Evolutionary conservation across 2,329 filamentous ascomycete species (phyloP).

Genomic region (Periconia sp.): DNA sequence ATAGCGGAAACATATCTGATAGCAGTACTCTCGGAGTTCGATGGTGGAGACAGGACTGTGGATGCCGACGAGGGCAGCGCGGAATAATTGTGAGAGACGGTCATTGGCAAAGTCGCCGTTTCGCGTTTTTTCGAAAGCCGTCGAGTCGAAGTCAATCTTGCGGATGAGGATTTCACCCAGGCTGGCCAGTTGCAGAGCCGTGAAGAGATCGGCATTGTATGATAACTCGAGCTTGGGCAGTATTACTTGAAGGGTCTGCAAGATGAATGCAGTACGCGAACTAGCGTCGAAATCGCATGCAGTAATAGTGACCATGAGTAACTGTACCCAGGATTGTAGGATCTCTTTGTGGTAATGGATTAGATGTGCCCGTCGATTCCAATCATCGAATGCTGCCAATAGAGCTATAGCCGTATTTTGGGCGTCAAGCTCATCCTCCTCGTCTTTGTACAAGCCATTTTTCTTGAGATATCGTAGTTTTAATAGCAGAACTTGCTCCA

Average conservation of each 20-base stretch:
- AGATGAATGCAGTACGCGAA: slow-evolving; percentile 73
- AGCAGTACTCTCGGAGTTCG: slow-evolving; percentile 79
- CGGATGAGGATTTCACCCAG: slow-evolving; percentile 74
- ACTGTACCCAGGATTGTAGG: slow-evolving; percentile 79
- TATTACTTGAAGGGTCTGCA: slow-evolving; percentile 84
- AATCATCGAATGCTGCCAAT: slow-evolving; percentile 61
- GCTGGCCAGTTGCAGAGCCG: slow-evolving; percentile 75
- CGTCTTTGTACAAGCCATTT: slow-evolving; percentile 44
- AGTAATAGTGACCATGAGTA: slow-evolving; percentile 81
- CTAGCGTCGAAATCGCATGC: slow-evolving; percentile 76
- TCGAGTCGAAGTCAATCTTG: slow-evolving; percentile 63
- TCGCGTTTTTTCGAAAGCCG: slow-evolving; percentile 47
- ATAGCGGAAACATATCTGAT: slow-evolving; percentile 88
- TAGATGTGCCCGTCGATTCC: slow-evolving; percentile 65
- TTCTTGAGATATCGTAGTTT: slow-evolving; percentile 65
- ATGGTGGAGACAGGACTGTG: slow-evolving; percentile 71
- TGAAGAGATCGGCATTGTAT: slow-evolving; percentile 66
- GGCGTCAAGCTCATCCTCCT: slow-evolving; percentile 18
- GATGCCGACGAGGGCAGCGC: slow-evolving; percentile 79
- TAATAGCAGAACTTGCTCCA: slow-evolving; percentile 72
- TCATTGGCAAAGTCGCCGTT: slow-evolving; percentile 77
- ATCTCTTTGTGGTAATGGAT: slow-evolving; percentile 62
- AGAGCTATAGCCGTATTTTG: slow-evolving; percentile 57
- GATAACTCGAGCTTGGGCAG: slow-evolving; percentile 83
- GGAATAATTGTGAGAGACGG: slow-evolving; percentile 88